Evolutionary conservation across 1,284 basidiomycete genomes (phyloP).

Genomic region (Sutorius eximius): DNA sequence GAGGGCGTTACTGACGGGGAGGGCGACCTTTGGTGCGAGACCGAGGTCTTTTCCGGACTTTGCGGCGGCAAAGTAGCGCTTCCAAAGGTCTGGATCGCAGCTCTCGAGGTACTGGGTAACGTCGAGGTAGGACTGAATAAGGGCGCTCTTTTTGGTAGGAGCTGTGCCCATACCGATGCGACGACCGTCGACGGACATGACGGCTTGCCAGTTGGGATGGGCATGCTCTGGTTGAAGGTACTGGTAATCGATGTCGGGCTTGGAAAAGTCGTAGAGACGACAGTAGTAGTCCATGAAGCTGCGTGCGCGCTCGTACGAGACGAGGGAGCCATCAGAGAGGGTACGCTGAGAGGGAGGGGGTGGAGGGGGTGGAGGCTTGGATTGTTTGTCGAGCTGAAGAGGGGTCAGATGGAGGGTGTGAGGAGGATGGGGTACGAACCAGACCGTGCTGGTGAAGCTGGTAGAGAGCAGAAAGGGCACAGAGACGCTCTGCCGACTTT

Average conservation of each 20-base stretch:
- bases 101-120: slow-evolving; percentile 84
- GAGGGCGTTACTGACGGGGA: slow-evolving; percentile 68
- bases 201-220: slow-evolving; percentile 69
- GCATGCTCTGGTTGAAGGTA: slow-evolving; percentile 28
- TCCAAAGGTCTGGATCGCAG: slow-evolving; percentile 83
- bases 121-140: slow-evolving; percentile 81
- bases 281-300: slow-evolving; percentile 97
- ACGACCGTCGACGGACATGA: slow-evolving; percentile 78
- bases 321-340: slow-evolving; percentile 67
- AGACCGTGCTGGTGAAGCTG: slow-evolving; percentile 64
- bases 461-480: slow-evolving; percentile 70
- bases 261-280: slow-evolving; percentile 75
- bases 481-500: slow-evolving; percentile 76
- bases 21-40: slow-evolving; percentile 69
- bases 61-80: slow-evolving; percentile 60
- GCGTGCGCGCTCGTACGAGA: slow-evolving; percentile 77
- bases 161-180: slow-evolving; percentile 80
- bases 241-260: slow-evolving; percentile 73
- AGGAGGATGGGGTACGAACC: slow-evolving; percentile 38
- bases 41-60: slow-evolving; percentile 69
- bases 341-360: slow-evolving; percentile 26
- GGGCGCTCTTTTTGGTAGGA: slow-evolving; percentile 73
- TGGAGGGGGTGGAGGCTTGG: slow-evolving; percentile 24
- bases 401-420: background rate
- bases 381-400: slow-evolving; percentile 30